Evolutionary conservation across 1,284 basidiomycete species (phyloP).

Genomic region (Cryptococcus sp.): DNA sequence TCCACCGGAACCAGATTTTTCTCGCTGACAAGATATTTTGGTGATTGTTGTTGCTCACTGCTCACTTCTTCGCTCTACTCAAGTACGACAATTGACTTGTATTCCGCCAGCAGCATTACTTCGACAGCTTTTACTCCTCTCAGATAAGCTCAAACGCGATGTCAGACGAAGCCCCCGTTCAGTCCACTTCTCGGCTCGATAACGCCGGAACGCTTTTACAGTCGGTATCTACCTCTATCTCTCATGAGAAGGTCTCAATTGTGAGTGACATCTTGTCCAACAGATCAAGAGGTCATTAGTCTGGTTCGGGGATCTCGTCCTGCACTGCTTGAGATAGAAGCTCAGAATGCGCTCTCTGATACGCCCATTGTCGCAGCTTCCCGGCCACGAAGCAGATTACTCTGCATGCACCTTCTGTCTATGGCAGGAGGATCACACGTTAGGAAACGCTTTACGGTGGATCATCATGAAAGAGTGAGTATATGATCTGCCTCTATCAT

Average conservation of each 20-base stretch:
- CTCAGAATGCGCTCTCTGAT: slow-evolving; percentile 1
- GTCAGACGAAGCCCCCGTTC: slow-evolving; percentile 21
- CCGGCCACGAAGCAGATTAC: slow-evolving; percentile 75
- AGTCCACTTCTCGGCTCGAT: slow-evolving; percentile 35
- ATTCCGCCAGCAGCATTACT: too few species aligned
- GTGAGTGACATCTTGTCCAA: slow-evolving; percentile 27
- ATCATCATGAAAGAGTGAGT: slow-evolving; percentile 99
- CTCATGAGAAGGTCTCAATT: slow-evolving; percentile 51
- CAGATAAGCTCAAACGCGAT: slow-evolving; percentile 10
- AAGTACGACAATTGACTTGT: too few species aligned
- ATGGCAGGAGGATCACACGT: slow-evolving; percentile 89
- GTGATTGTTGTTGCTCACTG: neutral
- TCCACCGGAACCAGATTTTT: slow-evolving; percentile 4
- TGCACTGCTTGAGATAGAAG: too few species aligned
- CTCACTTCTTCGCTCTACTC: neutral
- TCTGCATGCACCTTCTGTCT: slow-evolving; percentile 91
- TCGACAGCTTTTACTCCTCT: too few species aligned
- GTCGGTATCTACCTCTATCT: slow-evolving; percentile 29
- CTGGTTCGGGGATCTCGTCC: too few species aligned
- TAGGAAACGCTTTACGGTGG: slow-evolving; percentile 92
- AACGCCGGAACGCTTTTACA: slow-evolving; percentile 45
- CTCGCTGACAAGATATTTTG: neutral
- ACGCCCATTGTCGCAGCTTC: slow-evolving; percentile 51
- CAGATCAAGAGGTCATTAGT: too few species aligned
- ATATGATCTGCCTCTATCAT: too few species aligned